These are phyloP conservation scores for Trichocladium uniseriatum DNA, from an alignment of 495 filamentous ascomycete genomes.

Conservation along the genomic window DNA sequence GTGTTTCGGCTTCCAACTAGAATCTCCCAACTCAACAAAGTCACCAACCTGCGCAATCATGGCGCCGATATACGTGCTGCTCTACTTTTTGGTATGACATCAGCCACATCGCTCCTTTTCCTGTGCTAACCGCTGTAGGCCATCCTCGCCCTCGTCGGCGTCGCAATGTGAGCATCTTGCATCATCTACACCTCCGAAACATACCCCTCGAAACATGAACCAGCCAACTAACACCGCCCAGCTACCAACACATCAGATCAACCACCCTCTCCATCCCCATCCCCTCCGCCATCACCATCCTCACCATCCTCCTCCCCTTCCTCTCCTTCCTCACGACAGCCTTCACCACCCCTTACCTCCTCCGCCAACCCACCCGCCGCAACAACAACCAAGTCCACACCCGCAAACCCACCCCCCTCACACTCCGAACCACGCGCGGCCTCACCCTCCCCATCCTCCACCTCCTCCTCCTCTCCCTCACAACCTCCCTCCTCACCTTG, in stretches of 20 bases:
- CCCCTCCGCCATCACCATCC: constrained; percentile 35
- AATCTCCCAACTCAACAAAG: no score
- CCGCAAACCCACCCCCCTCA: no score
- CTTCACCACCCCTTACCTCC: constrained; percentile 11
- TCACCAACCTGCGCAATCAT: no score
- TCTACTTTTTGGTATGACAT: no score
- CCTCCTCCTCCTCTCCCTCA: constrained; percentile 37
- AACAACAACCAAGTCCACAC: constrained; percentile 17
- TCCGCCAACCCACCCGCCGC: constrained; percentile 2
- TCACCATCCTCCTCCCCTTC: constrained; percentile 45
- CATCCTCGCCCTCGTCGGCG: constrained; percentile 17
- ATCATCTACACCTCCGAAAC: not conserved
- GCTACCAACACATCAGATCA: constrained; percentile 42
- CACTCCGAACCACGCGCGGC: no score
- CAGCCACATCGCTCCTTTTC: no score
- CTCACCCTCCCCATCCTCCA: constrained; percentile 31
- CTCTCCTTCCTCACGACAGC: constrained; percentile 38
- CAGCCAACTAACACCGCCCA: constrained; percentile 15
- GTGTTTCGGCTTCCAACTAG: no score
- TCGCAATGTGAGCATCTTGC: constrained; percentile 22
- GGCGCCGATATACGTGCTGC: no score
- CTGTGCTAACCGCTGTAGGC: constrained; percentile 11
- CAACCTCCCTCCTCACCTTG: constrained; percentile 46
- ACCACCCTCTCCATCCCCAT: constrained; percentile 44
- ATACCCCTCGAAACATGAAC: not conserved